Conservation (phyloP, 768 basidiomycete species). For the Harrya chromipes region DNA sequence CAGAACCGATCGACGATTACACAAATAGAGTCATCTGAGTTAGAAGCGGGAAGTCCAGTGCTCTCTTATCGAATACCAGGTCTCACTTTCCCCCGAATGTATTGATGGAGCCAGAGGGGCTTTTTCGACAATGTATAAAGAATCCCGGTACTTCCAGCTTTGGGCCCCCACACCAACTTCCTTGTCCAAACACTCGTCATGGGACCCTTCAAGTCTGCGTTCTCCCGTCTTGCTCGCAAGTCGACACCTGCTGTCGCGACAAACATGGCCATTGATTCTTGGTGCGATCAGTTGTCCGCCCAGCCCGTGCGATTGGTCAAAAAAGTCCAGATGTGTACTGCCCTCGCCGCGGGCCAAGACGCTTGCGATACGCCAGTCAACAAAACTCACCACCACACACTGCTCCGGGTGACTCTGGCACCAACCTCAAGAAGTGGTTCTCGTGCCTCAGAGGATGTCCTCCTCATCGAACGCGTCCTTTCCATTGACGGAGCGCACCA, state of each 20-base stretch:
- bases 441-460: neutral
- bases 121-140: too few species aligned
- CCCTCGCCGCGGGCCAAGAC: neutral
- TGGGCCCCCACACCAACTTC: too few species aligned
- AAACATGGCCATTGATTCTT: conserved; percentile 4
- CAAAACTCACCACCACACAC: conserved; percentile 1
- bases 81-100: too few species aligned
- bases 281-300: neutral
- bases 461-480: conserved; percentile 18
- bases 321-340: conserved; percentile 14
- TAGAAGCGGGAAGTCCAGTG: too few species aligned
- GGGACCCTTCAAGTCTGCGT: neutral
- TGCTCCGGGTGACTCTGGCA: conserved; percentile 3
- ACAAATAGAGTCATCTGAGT: too few species aligned
- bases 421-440: neutral
- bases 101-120: too few species aligned
- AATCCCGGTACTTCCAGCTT: too few species aligned
- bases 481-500: conserved; percentile 5
- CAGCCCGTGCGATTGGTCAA: conserved; percentile 2
- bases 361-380: neutral
- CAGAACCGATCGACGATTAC: too few species aligned
- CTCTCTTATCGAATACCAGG: too few species aligned
- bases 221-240: conserved; percentile 2
- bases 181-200: too few species aligned
- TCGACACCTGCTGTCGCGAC: neutral